A percentile compares a stretch with the other conserved stretches of the same genome.
phyloP scores from a whole-genome alignment of 208 protist species.

The Kentomonas sorsogonicus region DNA sequence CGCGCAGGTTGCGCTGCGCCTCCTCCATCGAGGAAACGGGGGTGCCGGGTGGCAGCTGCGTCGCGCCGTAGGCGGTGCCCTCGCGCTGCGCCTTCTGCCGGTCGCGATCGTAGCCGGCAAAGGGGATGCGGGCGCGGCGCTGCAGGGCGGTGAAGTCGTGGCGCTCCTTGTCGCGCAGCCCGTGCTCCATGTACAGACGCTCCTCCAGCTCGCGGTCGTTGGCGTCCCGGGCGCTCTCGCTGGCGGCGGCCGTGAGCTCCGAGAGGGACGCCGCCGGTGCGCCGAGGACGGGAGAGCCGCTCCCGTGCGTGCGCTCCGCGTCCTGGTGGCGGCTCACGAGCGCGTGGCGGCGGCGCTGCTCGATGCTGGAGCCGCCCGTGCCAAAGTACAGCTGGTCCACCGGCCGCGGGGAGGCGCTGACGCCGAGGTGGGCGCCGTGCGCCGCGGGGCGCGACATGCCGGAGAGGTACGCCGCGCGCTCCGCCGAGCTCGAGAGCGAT shows the following conservation, averaged over 20 bases:
- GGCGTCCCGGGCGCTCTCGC: conserved; percentile 3
- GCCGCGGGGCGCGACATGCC: conserved; percentile 19
- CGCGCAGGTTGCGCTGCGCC: conserved; percentile 57
- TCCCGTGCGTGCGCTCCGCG: background rate
- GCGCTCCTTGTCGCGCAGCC: conserved; percentile 75
- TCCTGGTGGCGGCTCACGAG: conserved; percentile 45
- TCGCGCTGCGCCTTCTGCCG: conserved; percentile 63
- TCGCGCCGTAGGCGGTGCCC: conserved; percentile 63
- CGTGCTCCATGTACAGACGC: conserved; percentile 61
- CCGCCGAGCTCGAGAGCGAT: conserved; percentile 17
- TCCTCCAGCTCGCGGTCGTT: conserved; percentile 53
- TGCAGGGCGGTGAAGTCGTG: conserved; percentile 78
- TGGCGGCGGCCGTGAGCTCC: conserved; percentile 20
- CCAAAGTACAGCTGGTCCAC: conserved; percentile 52
- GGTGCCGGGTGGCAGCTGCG: conserved; percentile 49
- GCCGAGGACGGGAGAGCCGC: conserved; percentile 1
- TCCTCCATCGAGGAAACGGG: conserved; percentile 68
- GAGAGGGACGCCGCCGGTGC: background rate
- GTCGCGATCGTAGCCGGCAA: conserved; percentile 85
- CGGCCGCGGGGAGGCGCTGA: conserved; percentile 22
- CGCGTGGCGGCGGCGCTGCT: conserved; percentile 37
- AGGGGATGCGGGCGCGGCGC: conserved; percentile 49
- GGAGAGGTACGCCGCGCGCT: conserved; percentile 39
- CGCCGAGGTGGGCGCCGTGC: conserved; percentile 24
- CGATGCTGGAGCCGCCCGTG: conserved; percentile 44